Evolutionary conservation across 2,329 filamentous ascomycete species (phyloP).

Genomic region (Thelonectria rubi): DNA sequence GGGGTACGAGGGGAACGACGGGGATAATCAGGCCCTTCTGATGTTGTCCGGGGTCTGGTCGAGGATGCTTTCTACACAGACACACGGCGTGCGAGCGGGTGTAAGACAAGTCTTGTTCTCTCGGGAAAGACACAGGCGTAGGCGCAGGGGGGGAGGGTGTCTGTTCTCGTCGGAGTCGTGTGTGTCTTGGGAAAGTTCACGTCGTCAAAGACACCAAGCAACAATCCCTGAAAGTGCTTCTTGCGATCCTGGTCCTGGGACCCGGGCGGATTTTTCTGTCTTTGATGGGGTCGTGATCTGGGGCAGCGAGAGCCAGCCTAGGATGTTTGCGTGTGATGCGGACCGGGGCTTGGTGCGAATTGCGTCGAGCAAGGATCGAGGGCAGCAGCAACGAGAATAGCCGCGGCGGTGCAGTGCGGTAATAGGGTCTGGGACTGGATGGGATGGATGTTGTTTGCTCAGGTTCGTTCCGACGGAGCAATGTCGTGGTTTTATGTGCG

Average conservation of each 20-base stretch:
- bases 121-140: constrained; percentile 16
- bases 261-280: constrained; percentile 21
- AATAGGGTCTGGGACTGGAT: too few species aligned
- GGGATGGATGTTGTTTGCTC: too few species aligned
- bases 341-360: constrained; percentile 7
- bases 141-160: constrained; percentile 11
- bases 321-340: constrained; percentile 21
- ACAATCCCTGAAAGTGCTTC: constrained; percentile 9
- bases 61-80: constrained; percentile 37
- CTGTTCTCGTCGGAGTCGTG: background rate
- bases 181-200: constrained; percentile 10
- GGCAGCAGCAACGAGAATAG: constrained; percentile 11
- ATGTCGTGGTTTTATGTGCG: too few species aligned
- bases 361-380: constrained; percentile 22
- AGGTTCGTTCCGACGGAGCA: too few species aligned
- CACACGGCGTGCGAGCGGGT: constrained; percentile 18
- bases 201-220: constrained; percentile 18
- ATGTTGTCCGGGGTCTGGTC: constrained; percentile 33
- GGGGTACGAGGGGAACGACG: constrained; percentile 30
- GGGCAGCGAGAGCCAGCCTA: constrained; percentile 17
- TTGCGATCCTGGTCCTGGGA: constrained; percentile 17
- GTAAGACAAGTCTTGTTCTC: constrained; percentile 16
- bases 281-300: constrained; percentile 26
- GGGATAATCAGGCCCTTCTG: constrained; percentile 17
- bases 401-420: background rate